Percentiles rank a stretch among this genome's conserved stretches.
Evolutionary conservation across 352 stramenopile species (phyloP).

Genomic region (Phytopythium vexans): DNA sequence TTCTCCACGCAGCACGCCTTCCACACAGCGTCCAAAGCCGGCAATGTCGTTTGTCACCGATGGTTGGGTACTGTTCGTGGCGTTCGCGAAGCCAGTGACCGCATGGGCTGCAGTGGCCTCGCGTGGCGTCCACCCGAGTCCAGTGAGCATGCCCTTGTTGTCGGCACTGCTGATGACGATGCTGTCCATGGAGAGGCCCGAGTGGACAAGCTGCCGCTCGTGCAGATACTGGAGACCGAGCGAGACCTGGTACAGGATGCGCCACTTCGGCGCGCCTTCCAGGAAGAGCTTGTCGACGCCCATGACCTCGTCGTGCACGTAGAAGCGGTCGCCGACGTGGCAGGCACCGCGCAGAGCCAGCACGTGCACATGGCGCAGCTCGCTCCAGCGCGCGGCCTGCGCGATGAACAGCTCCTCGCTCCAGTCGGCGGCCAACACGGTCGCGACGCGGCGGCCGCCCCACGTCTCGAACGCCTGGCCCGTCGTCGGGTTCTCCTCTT

Average conservation of each 20-base stretch:
- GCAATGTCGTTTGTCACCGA: constrained; percentile 2
- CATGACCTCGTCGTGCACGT: constrained; percentile 16
- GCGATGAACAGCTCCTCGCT: constrained; percentile 24
- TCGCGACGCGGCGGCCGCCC: constrained; percentile 16
- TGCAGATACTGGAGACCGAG: constrained; percentile 33
- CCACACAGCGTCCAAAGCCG: constrained; percentile 1
- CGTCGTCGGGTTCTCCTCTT: constrained; percentile 1
- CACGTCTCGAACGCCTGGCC: constrained; percentile 16
- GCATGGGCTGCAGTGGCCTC: not conserved
- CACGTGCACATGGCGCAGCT: constrained; percentile 29
- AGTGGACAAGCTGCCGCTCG: constrained; percentile 23
- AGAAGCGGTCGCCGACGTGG: constrained; percentile 23
- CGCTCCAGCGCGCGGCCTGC: constrained; percentile 22
- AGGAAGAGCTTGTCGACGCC: constrained; percentile 15
- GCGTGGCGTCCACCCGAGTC: constrained; percentile 1
- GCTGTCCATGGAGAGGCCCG: constrained; percentile 7
- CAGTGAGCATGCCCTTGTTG: constrained; percentile 7
- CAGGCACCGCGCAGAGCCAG: constrained; percentile 31
- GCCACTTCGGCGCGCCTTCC: constrained; percentile 17
- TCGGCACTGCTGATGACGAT: constrained; percentile 6
- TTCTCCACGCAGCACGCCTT: constrained; percentile 5
- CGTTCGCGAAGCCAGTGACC: not conserved
- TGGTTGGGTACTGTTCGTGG: not conserved
- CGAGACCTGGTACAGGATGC: constrained; percentile 14
- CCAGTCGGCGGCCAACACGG: constrained; percentile 10